Percentiles rank a stretch among this genome's conserved stretches.
These are phyloP conservation scores for Pichia paraexigua DNA, from an alignment of 805 yeast species.

Conservation along the genomic window DNA sequence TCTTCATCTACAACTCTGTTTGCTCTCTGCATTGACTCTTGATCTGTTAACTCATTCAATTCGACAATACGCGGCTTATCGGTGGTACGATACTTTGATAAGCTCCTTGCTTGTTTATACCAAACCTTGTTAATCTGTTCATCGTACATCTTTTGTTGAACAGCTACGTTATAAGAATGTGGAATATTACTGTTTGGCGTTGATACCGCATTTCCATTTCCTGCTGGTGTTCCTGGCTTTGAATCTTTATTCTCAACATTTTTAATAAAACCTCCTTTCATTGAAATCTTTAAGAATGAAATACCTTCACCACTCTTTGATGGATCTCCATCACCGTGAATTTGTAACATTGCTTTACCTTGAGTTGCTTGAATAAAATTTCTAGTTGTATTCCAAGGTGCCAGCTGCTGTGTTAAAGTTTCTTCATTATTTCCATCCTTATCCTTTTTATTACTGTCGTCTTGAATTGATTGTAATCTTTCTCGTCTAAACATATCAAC, in stretches of 20 bases:
- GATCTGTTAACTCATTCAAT: slow-evolving; percentile 23
- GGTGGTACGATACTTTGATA: slow-evolving; percentile 31
- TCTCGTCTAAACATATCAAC: slow-evolving; percentile 45
- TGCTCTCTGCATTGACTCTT: slow-evolving; percentile 30
- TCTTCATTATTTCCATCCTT: slow-evolving; percentile 37
- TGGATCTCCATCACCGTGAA: slow-evolving; percentile 93
- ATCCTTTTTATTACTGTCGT: slow-evolving; percentile 16
- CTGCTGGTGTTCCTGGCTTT: slow-evolving; percentile 8
- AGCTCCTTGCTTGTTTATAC: slow-evolving; percentile 69
- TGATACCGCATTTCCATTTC: slow-evolving; percentile 15
- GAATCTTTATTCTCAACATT: slow-evolving; percentile 17
- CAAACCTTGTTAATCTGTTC: slow-evolving; percentile 84
- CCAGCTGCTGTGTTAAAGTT: slow-evolving; percentile 72
- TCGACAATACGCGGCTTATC: slow-evolving; percentile 20
- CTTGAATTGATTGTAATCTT: slow-evolving; percentile 25
- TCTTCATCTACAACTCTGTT: slow-evolving; percentile 26
- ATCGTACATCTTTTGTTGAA: slow-evolving; percentile 87
- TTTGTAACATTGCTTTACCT: slow-evolving; percentile 93
- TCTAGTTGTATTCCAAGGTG: slow-evolving; percentile 91
- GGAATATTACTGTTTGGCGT: slow-evolving; percentile 30
- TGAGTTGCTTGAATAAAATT: slow-evolving; percentile 92
- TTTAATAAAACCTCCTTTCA: slow-evolving; percentile 79
- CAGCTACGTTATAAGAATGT: slow-evolving; percentile 71
- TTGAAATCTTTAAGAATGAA: slow-evolving; percentile 81
- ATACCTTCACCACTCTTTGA: slow-evolving; percentile 86